phyloP scores from a whole-genome alignment of 2,329 filamentous ascomycete genomes.

The Colletotrichum gigasporum region DNA sequence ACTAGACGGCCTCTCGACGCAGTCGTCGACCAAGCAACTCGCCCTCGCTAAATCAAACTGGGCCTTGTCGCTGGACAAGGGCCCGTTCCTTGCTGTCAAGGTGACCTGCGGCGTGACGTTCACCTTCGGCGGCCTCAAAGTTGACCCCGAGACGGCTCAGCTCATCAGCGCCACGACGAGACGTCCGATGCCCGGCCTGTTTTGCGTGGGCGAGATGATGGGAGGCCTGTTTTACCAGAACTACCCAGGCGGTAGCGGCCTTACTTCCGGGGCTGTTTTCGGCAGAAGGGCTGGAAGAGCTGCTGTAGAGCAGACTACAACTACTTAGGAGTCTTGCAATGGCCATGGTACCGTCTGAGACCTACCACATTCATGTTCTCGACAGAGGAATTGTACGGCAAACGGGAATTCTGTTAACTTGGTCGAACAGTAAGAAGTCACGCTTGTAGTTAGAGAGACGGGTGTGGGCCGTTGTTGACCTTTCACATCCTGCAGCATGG shows the following conservation, averaged over 20 bases:
- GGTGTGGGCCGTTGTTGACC: no score
- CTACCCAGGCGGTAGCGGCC: conserved; percentile 70
- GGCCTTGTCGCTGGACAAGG: conserved; percentile 66
- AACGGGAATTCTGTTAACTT: no score
- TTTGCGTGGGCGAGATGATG: conserved; percentile 72
- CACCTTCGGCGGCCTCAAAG: conserved; percentile 71
- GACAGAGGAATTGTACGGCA: no score
- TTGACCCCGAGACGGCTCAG: conserved; percentile 62
- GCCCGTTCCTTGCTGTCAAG: conserved; percentile 70
- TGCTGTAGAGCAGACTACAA: no score
- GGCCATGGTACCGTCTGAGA: no score
- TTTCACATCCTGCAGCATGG: no score
- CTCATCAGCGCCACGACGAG: conserved; percentile 58
- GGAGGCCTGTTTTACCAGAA: conserved; percentile 72
- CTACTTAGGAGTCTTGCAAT: no score
- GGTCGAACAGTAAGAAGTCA: no score
- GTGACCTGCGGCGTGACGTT: conserved; percentile 75
- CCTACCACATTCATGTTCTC: no score
- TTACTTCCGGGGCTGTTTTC: conserved; percentile 68
- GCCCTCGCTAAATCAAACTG: conserved; percentile 71
- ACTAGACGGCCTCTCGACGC: conserved; percentile 70
- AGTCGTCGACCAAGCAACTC: conserved; percentile 55
- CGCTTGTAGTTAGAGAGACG: no score
- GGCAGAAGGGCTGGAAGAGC: conserved; percentile 49
- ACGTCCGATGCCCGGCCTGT: conserved; percentile 62